Evolutionary conservation across 331 rosid species (phyloP).

Genomic region (Cydonia oblonga): DNA sequence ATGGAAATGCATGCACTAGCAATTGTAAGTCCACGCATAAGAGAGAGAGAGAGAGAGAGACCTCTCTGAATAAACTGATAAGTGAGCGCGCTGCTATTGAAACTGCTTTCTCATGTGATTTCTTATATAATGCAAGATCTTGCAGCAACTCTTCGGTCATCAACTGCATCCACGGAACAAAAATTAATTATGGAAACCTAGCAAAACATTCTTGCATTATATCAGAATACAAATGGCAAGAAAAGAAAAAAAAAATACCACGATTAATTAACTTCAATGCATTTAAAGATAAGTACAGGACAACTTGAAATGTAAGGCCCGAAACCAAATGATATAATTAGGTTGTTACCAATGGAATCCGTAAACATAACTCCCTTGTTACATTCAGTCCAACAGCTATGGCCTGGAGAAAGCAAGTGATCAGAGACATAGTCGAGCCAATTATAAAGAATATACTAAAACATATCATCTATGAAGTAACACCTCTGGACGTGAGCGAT

Average conservation of each 20-base stretch:
- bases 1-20: not conserved
- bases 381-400: constrained; percentile 85
- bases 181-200: constrained; percentile 1
- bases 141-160: constrained; percentile 92
- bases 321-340: constrained; percentile 5
- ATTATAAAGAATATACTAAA: not conserved
- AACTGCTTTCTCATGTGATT: constrained; percentile 84
- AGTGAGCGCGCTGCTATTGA: constrained; percentile 86
- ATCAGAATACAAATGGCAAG: not conserved
- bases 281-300: too few relatives aligned
- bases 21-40: not conserved
- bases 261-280: too few relatives aligned
- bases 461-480: constrained; percentile 4
- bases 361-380: constrained; percentile 69
- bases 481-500: constrained; percentile 86
- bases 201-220: not conserved
- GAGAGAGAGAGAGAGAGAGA: constrained; percentile 4
- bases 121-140: constrained; percentile 91
- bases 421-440: constrained; percentile 13
- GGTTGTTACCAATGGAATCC: constrained; percentile 72
- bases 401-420: constrained; percentile 41
- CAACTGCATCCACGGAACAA: constrained; percentile 39
- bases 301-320: not conserved
- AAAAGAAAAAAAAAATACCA: not conserved
- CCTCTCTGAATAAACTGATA: constrained; percentile 79